phyloP scores from a whole-genome alignment of 345 rosid species.

The Eucalyptus camaldulensis region DNA sequence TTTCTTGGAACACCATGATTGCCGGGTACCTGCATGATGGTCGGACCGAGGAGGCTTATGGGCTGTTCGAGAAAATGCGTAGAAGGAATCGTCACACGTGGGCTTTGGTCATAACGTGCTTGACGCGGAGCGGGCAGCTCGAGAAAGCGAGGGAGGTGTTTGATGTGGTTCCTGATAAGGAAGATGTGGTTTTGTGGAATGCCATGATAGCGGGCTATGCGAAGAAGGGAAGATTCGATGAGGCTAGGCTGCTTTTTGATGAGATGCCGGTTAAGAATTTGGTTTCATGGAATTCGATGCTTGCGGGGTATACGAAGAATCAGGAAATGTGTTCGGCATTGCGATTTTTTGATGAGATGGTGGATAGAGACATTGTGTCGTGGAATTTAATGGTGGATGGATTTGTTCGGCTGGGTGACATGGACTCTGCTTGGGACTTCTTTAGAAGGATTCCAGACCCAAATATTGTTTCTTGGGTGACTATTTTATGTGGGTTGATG shows the following conservation, averaged over 20 bases:
- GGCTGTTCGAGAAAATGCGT: slow-evolving; percentile 17
- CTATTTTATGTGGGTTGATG: slow-evolving; percentile 21
- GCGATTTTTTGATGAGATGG: background rate
- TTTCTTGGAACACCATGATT: slow-evolving; percentile 26
- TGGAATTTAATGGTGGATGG: slow-evolving; percentile 24
- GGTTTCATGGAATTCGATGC: slow-evolving; percentile 36
- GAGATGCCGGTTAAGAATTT: slow-evolving; percentile 19
- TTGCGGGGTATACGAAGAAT: slow-evolving; percentile 15
- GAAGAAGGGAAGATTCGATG: slow-evolving; percentile 12
- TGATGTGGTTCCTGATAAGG: slow-evolving; percentile 16
- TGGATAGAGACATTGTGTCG: slow-evolving; percentile 5
- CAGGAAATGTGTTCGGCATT: background rate
- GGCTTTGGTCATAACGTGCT: slow-evolving; percentile 24
- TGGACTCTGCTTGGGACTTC: slow-evolving; percentile 19
- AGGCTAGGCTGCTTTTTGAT: slow-evolving; percentile 14
- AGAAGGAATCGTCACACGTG: slow-evolving; percentile 8
- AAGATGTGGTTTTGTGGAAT: slow-evolving; percentile 22
- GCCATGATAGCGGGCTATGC: slow-evolving; percentile 26
- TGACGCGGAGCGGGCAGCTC: slow-evolving; percentile 8
- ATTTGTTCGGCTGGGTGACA: slow-evolving; percentile 5
- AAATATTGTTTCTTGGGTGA: slow-evolving; percentile 19
- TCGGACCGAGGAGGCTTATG: slow-evolving; percentile 4
- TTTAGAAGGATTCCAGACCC: slow-evolving; percentile 14
- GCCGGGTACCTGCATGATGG: slow-evolving; percentile 10
- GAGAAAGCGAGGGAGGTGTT: slow-evolving; percentile 19